Evolutionary conservation across 805 yeast species (phyloP).

Genomic region (Starmerella potacharoeniae): DNA sequence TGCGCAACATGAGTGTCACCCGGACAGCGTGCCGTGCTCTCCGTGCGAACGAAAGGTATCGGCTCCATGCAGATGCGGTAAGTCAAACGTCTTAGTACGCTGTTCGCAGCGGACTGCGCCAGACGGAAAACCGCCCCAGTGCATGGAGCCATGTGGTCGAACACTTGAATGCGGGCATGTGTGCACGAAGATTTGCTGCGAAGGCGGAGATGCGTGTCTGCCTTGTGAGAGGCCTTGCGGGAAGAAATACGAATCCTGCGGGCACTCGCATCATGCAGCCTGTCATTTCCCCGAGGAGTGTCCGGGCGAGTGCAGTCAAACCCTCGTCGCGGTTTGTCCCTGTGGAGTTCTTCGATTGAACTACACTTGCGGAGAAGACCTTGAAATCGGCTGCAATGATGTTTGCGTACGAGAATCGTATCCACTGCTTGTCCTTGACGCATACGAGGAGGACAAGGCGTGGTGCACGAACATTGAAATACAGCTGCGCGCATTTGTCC

Average conservation of each 20-base stretch:
- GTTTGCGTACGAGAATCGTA: constrained; percentile 40
- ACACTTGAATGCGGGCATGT: constrained; percentile 14
- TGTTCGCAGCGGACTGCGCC: neutral
- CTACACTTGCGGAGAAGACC: constrained; percentile 48
- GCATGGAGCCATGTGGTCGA: constrained; percentile 1
- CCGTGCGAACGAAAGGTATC: constrained; percentile 31
- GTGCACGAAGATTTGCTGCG: constrained; percentile 10
- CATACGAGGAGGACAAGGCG: constrained; percentile 35
- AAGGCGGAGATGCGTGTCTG: constrained; percentile 1
- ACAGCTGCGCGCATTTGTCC: constrained; percentile 40
- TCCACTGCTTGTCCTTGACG: constrained; percentile 33
- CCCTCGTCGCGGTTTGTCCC: constrained; percentile 43
- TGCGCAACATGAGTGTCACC: constrained; percentile 22
- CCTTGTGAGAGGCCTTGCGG: constrained; percentile 10
- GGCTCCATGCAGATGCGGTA: constrained; percentile 53
- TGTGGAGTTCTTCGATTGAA: constrained; percentile 48
- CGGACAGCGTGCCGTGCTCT: constrained; percentile 11
- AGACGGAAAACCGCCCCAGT: neutral
- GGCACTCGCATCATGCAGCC: constrained; percentile 23
- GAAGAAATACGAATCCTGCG: neutral
- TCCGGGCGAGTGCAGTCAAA: constrained; percentile 35
- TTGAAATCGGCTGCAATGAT: constrained; percentile 36
- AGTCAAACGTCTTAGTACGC: constrained; percentile 15
- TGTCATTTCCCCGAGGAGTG: constrained; percentile 48
- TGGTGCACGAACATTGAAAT: constrained; percentile 62